A percentile compares a stretch with the other conserved stretches of the same genome.
Conservation (phyloP, 352 stramenopile species). For the Pythium phragmitis region DNA sequence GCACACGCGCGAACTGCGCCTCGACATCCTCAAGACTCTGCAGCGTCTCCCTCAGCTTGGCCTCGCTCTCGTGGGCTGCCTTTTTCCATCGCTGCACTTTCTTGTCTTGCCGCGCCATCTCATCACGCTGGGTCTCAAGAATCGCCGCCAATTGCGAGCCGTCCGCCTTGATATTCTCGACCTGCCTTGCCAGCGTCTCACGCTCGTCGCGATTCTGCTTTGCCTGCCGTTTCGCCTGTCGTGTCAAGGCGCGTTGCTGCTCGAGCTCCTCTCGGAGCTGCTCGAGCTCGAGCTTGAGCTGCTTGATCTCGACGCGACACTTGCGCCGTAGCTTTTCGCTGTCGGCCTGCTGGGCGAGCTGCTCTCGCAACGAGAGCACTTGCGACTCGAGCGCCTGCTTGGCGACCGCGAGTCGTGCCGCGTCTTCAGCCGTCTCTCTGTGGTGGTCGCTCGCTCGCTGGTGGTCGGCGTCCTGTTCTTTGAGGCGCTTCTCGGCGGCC, state of each 20-base stretch:
- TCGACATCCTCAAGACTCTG: constrained; percentile 30
- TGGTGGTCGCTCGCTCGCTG: constrained; percentile 26
- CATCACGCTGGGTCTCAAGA: constrained; percentile 39
- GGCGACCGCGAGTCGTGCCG: constrained; percentile 18
- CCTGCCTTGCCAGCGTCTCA: constrained; percentile 40
- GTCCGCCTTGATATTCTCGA: constrained; percentile 38
- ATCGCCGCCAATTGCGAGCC: constrained; percentile 40
- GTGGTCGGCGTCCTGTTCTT: constrained; percentile 38
- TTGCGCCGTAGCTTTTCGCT: constrained; percentile 11
- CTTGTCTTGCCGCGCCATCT: constrained; percentile 28
- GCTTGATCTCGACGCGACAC: constrained; percentile 14
- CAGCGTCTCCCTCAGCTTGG: constrained; percentile 4
- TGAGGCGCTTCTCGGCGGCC: constrained; percentile 47
- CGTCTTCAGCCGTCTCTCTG: constrained; percentile 29
- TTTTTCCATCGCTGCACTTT: constrained; percentile 28
- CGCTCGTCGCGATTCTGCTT: constrained; percentile 39
- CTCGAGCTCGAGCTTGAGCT: constrained; percentile 10
- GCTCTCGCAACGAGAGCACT: constrained; percentile 24
- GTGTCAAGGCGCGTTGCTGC: constrained; percentile 31
- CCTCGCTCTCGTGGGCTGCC: constrained; percentile 28
- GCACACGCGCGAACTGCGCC: constrained; percentile 27
- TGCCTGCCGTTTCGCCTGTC: constrained; percentile 33
- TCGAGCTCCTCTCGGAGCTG: constrained; percentile 34
- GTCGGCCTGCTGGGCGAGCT: constrained; percentile 21
- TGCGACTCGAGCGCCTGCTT: constrained; percentile 36